These are phyloP conservation scores for Coemansia sp. DNA, from an alignment of 192 early-diverging fungal species.

Conservation along the genomic window DNA sequence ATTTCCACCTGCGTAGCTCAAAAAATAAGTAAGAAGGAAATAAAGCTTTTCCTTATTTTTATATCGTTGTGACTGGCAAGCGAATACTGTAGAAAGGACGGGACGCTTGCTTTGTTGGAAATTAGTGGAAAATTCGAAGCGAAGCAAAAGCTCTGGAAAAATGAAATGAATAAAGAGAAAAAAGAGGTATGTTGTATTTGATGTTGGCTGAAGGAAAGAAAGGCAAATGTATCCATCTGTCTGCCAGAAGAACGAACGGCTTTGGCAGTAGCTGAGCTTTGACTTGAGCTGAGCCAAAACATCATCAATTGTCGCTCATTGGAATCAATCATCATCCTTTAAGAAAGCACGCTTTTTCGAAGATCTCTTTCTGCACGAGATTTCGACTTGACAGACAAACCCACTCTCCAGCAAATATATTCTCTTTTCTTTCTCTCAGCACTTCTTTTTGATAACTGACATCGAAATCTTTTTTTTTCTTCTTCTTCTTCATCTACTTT, in stretches of 20 bases:
- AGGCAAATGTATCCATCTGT: neutral
- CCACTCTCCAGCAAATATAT: neutral
- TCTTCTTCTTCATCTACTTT: neutral
- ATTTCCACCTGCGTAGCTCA: slow-evolving; percentile 34
- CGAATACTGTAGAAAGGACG: neutral
- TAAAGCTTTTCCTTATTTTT: neutral
- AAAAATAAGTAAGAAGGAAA: too few species aligned
- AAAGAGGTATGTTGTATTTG: neutral
- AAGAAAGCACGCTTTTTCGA: too few species aligned
- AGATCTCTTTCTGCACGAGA: neutral
- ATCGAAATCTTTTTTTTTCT: neutral
- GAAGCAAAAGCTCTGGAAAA: neutral
- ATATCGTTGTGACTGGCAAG: neutral
- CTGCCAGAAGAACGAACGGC: too few species aligned
- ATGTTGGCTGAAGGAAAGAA: neutral
- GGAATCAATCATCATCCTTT: too few species aligned
- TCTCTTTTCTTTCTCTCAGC: neutral
- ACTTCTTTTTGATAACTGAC: neutral
- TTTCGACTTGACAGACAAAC: neutral
- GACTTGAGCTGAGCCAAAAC: neutral
- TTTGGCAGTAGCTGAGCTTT: too few species aligned
- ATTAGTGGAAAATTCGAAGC: neutral
- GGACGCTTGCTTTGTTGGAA: neutral
- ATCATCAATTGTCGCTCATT: too few species aligned
- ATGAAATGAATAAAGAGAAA: neutral